phyloP scores from a whole-genome alignment of 495 filamentous ascomycete genomes.

The Collariella sp. region DNA sequence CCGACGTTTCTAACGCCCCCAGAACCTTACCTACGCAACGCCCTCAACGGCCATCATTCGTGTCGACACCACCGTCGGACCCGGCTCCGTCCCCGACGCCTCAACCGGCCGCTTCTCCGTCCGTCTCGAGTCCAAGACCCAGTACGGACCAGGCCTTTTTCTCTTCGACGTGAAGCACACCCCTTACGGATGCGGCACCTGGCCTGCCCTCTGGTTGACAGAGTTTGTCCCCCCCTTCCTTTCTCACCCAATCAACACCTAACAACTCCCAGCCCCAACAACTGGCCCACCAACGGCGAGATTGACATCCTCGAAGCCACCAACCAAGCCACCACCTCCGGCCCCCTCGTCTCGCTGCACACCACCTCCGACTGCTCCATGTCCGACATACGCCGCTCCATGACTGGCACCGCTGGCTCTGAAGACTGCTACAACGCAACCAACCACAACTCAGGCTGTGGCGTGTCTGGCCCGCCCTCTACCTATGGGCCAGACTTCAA shows the following conservation, averaged over 20 bases:
- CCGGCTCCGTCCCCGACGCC: slow-evolving; percentile 21
- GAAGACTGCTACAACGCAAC: slow-evolving; percentile 48
- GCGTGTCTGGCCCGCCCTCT: slow-evolving; percentile 29
- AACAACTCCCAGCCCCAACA: slow-evolving; percentile 25
- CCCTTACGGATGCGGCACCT: slow-evolving; percentile 49
- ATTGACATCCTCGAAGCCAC: slow-evolving; percentile 70
- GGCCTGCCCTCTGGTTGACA: slow-evolving; percentile 52
- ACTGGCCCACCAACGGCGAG: slow-evolving; percentile 64
- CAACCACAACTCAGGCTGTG: slow-evolving; percentile 48
- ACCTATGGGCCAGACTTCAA: slow-evolving; percentile 54
- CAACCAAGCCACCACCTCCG: slow-evolving; percentile 39
- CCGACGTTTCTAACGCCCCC: slow-evolving; percentile 25
- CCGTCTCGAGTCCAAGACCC: slow-evolving; percentile 44
- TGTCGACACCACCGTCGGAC: slow-evolving; percentile 38
- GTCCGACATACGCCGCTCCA: slow-evolving; percentile 36
- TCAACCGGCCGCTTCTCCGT: slow-evolving; percentile 47
- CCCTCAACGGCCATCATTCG: slow-evolving; percentile 35
- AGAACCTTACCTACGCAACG: slow-evolving; percentile 48
- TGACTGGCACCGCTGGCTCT: slow-evolving; percentile 36
- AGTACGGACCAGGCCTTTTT: slow-evolving; percentile 49
- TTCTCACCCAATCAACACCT: background rate
- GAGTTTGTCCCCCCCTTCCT: slow-evolving; percentile 9
- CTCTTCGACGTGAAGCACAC: slow-evolving; percentile 53
- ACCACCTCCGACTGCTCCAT: slow-evolving; percentile 53
- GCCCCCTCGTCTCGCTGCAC: slow-evolving; percentile 59